Evolutionary conservation across 2,329 filamentous ascomycete species (phyloP), one percentile per base, ranked within the genome.

Genomic region (Nothophaeocryptopus gaeumannii): DNA sequence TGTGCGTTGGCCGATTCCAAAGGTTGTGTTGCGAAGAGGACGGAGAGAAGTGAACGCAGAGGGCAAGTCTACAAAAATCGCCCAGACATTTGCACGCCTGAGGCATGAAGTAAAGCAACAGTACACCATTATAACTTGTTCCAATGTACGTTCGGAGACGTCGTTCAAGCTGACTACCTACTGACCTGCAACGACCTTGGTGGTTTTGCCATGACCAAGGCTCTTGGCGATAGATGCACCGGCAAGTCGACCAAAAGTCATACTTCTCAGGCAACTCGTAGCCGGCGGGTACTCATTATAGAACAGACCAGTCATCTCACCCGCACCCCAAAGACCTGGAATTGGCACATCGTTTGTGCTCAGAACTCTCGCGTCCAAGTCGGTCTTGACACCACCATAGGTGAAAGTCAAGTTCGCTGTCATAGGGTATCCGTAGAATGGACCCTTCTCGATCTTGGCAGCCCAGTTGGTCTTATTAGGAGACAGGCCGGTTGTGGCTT

Each of bases 401-500:
- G 60, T 64, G 53, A 63, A 64, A 5, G 61, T 65, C 36, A 64
- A 43, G 26, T 65, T 62, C 0, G 62, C 54, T 2, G 60, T 63
- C 61, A 63, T 55, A 1, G 59, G 62, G 34, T 63, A 72, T n/a
- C 67, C 70, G 47, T 69, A 72, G 51, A 68, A 72, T 0, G 70
- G 70, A 1, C 64, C 54, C 36, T 63, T 67, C 13, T 56, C 58
- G 41, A 72, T 72, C 13, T 66, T 67, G 32, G 65, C 65, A n/a
- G 70, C 70, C 70, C 70, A 73, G 32, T 72, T 73, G 1, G 64
- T 68, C 58, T 72, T 71, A 45, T 70, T 67, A 2, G 67, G 66
- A 15, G 54, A 61, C 4, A 73, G 58, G 3, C 69, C 70, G 2
- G 53, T 66, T 0, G 70, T 72, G 1, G 66, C 62, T 51, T 73